Percentiles rank a stretch among this genome's conserved stretches.
These are phyloP conservation scores for Talaromyces ruber DNA, from an alignment of 495 filamentous ascomycete species.

Conservation along the genomic window DNA sequence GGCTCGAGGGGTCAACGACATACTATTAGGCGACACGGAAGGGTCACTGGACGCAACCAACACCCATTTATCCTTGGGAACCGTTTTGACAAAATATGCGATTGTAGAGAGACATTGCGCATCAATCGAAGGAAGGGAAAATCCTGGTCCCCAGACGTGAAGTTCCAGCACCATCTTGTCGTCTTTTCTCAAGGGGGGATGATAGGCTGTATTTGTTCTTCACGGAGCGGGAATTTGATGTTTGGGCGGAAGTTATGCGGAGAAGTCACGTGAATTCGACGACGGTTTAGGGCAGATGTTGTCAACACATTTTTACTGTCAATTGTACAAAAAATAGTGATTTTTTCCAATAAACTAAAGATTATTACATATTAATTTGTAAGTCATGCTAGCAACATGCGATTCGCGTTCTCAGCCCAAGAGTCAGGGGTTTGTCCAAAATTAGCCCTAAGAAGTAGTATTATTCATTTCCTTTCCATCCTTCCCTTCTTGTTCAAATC, in stretches of 20 bases:
- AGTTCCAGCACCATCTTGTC: slow-evolving; percentile 51
- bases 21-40: slow-evolving; percentile 68
- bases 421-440: neutral
- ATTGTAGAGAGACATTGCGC: slow-evolving; percentile 76
- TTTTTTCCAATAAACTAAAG: neutral
- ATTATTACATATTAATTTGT: neutral
- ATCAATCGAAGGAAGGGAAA: slow-evolving; percentile 80
- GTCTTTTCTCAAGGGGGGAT: neutral
- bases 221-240: neutral
- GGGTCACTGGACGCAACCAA: slow-evolving; percentile 70
- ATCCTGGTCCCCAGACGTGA: slow-evolving; percentile 87
- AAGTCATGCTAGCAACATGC: neutral
- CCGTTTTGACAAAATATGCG: slow-evolving; percentile 53
- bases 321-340: no score
- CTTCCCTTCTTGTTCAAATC: neutral
- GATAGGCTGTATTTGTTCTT: neutral
- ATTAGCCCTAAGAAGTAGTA: neutral
- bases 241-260: neutral
- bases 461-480: neutral
- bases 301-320: neutral
- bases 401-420: neutral
- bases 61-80: slow-evolving; percentile 57
- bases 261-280: neutral
- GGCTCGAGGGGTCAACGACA: slow-evolving; percentile 18
- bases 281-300: neutral